Percentiles rank a stretch among this genome's conserved stretches.
These are phyloP conservation scores for Maudiozyma humilis DNA, from an alignment of 1,139 yeast species.

Conservation along the genomic window DNA sequence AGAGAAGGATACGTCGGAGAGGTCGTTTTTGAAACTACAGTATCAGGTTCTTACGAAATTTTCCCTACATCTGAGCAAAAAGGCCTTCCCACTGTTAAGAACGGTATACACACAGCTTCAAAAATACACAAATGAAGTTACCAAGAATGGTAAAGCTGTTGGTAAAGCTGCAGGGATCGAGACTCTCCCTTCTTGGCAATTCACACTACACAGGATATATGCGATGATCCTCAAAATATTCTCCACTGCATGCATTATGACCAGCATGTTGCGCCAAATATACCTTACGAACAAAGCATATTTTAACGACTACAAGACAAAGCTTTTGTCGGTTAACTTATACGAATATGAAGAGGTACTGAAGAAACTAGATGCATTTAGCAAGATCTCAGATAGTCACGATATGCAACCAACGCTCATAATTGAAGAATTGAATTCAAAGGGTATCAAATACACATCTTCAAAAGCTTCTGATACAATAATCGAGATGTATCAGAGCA, in stretches of 20 bases:
- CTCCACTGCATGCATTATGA: conserved; percentile 16
- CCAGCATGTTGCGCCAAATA: conserved; percentile 21
- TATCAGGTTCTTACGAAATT: conserved; percentile 25
- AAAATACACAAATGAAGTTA: conserved; percentile 15
- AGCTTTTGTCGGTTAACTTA: conserved; percentile 21
- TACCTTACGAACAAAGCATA: conserved; percentile 21
- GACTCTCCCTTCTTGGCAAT: conserved; percentile 33
- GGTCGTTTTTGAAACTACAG: conserved; percentile 24
- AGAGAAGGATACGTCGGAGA: conserved; percentile 22
- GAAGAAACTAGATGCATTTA: conserved; percentile 8
- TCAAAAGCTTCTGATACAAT: conserved; percentile 1
- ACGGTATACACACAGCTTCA: conserved; percentile 20
- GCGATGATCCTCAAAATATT: conserved; percentile 27
- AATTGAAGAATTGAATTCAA: conserved; percentile 13
- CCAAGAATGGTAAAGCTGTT: conserved; percentile 1
- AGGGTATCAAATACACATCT: conserved; percentile 8
- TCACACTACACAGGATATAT: conserved; percentile 43
- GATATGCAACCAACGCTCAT: conserved; percentile 15
- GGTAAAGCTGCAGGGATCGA: conserved; percentile 7
- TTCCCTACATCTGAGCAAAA: conserved; percentile 16
- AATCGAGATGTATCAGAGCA: conserved; percentile 3
- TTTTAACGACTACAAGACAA: conserved; percentile 17
- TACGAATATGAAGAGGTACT: conserved; percentile 21
- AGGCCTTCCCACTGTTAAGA: conserved; percentile 19
- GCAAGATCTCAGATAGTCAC: conserved; percentile 1